A percentile compares a stretch with the other conserved stretches of the same genome.
phyloP scores from a whole-genome alignment of 768 basidiomycete species.

The Obba rivulosa region DNA sequence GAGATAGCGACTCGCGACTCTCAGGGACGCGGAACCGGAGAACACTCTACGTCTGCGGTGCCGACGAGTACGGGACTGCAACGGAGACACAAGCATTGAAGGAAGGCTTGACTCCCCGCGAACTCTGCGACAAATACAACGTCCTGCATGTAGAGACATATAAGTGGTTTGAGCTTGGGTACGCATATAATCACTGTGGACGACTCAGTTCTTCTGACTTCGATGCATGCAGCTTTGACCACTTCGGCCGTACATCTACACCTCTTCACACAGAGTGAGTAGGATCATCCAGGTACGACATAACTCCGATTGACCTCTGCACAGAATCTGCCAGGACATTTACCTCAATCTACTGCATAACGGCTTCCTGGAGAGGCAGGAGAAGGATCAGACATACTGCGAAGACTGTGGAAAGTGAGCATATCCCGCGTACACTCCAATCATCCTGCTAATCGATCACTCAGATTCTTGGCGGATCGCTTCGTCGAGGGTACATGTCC shows the following conservation, averaged over 20 bases:
- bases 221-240: slow-evolving; percentile 65
- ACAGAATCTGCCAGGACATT: slow-evolving; percentile 85
- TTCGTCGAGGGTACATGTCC: slow-evolving; percentile 99
- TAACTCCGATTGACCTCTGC: neutral
- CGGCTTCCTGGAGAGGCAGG: slow-evolving; percentile 71
- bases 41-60: slow-evolving; percentile 94
- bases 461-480: slow-evolving; percentile 90
- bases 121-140: slow-evolving; percentile 90
- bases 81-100: slow-evolving; percentile 96
- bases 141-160: slow-evolving; percentile 88
- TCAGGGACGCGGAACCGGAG: slow-evolving; percentile 73
- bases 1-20: neutral
- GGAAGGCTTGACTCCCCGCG: slow-evolving; percentile 71
- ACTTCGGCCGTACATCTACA: slow-evolving; percentile 94
- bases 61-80: slow-evolving; percentile 99
- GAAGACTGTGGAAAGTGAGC: slow-evolving; percentile 81
- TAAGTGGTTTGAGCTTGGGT: slow-evolving; percentile 97
- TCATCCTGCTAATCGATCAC: slow-evolving; percentile 7
- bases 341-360: slow-evolving; percentile 82
- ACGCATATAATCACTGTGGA: slow-evolving; percentile 15
- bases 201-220: neutral
- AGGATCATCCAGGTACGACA: neutral
- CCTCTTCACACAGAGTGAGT: slow-evolving; percentile 81
- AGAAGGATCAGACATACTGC: slow-evolving; percentile 92
- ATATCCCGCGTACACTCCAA: neutral